Evolutionary conservation across 129 eudicot genomes (phyloP), one percentile per base, ranked within the genome.

Genomic region (Cynara cardunculus): DNA sequence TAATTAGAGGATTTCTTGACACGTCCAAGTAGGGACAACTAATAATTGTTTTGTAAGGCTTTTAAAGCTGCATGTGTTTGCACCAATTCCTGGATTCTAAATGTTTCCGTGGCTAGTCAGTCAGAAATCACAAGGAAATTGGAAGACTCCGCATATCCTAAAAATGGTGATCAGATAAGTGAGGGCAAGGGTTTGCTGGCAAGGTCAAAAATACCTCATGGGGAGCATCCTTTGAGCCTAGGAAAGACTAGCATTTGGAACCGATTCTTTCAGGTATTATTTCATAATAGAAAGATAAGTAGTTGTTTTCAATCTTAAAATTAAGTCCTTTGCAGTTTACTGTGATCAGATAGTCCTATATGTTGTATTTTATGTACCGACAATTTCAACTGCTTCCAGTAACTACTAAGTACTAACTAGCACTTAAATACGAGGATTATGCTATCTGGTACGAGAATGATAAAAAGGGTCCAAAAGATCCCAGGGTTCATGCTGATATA

Each of bases 211-310:
- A 80, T 93, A 30, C 87, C 85, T 81, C 96, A 89, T 11, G 98
- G 85, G 5, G 99, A 96, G 81, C 99, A 96, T 83, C 99, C 99
- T 78, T 83, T 96, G 75, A 93, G 97, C 85, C 93, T 91, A 74
- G 99, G 97, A 76, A 84, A 87, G 84, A 87, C 93, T 56, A 96
- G 99, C 87, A 70, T 93, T 46, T 96, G 99, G 99, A 91, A 96
- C 82, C 91, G 89, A 78, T 96, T 90, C 83, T 96, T 96, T 82
- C 99, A 96, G 99, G 98, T 96, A 88, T 74, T n/a, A 35, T 25
- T 72, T 49, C 61, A 61, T 41, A 41, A 3, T 34, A 68, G 61
- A 68, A 72, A 76, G 49, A 76, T 76, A 25, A 53, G 61, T 77
- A 37, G 39, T 21, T 71, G 22, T 22, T 24, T 82, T 5, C n/a